phyloP scores from a whole-genome alignment of 2,329 filamentous ascomycete genomes.

The Arthrobotrys conoides region DNA sequence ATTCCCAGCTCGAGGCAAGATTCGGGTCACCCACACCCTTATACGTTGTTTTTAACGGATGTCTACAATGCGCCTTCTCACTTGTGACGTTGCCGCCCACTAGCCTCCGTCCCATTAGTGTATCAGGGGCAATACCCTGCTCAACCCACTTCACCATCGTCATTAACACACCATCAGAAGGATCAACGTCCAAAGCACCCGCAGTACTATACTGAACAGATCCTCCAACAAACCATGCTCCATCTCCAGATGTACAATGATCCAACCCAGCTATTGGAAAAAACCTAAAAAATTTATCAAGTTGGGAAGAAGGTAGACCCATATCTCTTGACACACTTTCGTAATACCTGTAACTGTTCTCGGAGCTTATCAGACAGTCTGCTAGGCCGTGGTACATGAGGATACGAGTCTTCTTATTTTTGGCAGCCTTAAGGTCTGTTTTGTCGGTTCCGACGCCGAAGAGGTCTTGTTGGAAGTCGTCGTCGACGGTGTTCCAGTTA shows the following conservation, averaged over 20 bases:
- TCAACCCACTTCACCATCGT: conserved; percentile 71
- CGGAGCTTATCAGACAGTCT: conserved; percentile 42
- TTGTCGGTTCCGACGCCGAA: conserved; percentile 67
- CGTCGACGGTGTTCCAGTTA: conserved; percentile 67
- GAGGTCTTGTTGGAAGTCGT: conserved; percentile 64
- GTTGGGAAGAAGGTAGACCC: conserved; percentile 39
- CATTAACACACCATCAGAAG: conserved; percentile 65
- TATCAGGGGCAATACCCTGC: conserved; percentile 66
- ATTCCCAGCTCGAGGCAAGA: conserved; percentile 47
- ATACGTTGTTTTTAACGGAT: conserved; percentile 47
- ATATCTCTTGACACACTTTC: conserved; percentile 40
- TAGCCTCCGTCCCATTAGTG: conserved; percentile 63
- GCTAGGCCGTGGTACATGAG: conserved; percentile 69
- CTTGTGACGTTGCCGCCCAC: conserved; percentile 25
- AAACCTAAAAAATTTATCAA: conserved; percentile 66
- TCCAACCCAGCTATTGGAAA: conserved; percentile 66
- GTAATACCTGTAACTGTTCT: conserved; percentile 42
- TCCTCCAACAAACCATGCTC: conserved; percentile 60
- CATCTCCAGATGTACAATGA: conserved; percentile 65
- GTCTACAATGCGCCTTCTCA: conserved; percentile 43
- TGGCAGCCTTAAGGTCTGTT: conserved; percentile 67
- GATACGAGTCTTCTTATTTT: conserved; percentile 68
- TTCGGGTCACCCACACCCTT: conserved; percentile 41
- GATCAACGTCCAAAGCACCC: conserved; percentile 37
- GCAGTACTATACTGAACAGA: conserved; percentile 28